Evolutionary conservation across 2,329 filamentous ascomycete genomes (phyloP), one percentile per base, ranked within the genome.

Genomic region (Cordyceps sp.): DNA sequence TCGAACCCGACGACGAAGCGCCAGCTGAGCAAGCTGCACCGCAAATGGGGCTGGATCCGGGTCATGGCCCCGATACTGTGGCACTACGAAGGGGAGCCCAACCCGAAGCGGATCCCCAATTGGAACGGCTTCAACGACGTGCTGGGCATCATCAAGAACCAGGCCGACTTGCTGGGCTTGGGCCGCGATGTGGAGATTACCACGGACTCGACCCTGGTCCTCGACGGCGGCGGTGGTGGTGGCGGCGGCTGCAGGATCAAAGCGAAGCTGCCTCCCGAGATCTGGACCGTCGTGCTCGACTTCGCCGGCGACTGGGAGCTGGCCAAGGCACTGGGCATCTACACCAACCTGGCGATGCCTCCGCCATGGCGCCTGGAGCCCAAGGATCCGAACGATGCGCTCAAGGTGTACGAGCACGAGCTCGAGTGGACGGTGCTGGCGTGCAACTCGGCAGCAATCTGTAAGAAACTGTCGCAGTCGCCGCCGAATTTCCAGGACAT

Each of bases 291-390:
- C 35, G 79, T 96, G 30, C 73, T 94, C 27, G 81, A 92, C 40
- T 73, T 78, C 39, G 72, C 85, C 1, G 74, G 74, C 27, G 88
- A 96, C 51, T 96, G 88, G 88, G 88, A 94, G 54, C 63, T 92
- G 15, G 80, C 88, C 9, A 77, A 77, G 41, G 78, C 81, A 1
- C 62, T 94, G 6, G 76, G 80, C 35, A 70, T 94, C 28, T 88
- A 80, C 46, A 84, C 84, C 2, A 84, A 71, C 34, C 60, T 93
- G 6, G 67, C 73, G 1, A 71, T 77, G 37, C 85, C 88, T 1
- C 39, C 53, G 4, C 72, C 81, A 42, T 93, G 85, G 84, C 53
- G 53, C 10, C 48, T 56, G 18, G 65, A 69, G 39, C 70, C 78
- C 20, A 65, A 68, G 25, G 58, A 67, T 25, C 62, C 69, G 10